Evolutionary conservation across 768 basidiomycete genomes (phyloP).

Genomic region (Tephrocybe sp.): DNA sequence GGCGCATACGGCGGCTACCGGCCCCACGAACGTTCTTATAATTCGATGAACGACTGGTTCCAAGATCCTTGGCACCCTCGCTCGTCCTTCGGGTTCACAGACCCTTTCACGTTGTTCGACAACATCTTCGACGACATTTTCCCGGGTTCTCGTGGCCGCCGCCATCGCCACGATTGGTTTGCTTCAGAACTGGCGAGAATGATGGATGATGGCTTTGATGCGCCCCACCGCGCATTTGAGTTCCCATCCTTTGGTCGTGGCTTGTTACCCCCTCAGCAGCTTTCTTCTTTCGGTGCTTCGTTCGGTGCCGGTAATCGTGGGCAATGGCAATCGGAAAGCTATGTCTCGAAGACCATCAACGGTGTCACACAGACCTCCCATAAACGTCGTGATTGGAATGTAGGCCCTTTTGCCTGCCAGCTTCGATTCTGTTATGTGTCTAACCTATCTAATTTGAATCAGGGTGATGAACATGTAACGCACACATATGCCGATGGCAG

Average conservation of each 20-base stretch:
- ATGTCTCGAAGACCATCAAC: slow-evolving; percentile 57
- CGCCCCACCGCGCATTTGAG: slow-evolving; percentile 29
- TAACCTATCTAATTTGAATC: neutral
- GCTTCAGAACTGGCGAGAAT: slow-evolving; percentile 31
- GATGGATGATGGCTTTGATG: slow-evolving; percentile 33
- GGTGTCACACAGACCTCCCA: slow-evolving; percentile 66
- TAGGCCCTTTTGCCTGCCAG: slow-evolving; percentile 34
- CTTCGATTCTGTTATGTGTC: slow-evolving; percentile 12
- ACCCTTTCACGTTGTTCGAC: slow-evolving; percentile 76
- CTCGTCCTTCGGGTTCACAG: slow-evolving; percentile 56
- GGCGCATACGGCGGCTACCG: slow-evolving; percentile 11
- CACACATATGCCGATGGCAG: slow-evolving; percentile 68
- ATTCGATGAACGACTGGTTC: slow-evolving; percentile 33
- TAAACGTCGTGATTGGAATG: slow-evolving; percentile 55
- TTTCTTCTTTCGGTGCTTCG: slow-evolving; percentile 26
- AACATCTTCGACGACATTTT: slow-evolving; percentile 61
- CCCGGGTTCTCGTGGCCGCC: slow-evolving; percentile 23
- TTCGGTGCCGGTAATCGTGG: slow-evolving; percentile 21
- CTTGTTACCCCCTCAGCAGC: neutral
- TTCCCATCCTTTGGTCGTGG: slow-evolving; percentile 25
- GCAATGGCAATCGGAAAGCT: slow-evolving; percentile 56
- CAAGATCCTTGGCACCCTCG: slow-evolving; percentile 33
- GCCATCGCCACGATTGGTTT: slow-evolving; percentile 27
- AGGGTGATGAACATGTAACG: slow-evolving; percentile 79
- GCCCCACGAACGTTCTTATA: slow-evolving; percentile 19